Percentiles rank a stretch among this genome's conserved stretches.
phyloP scores from a whole-genome alignment of 2,329 filamentous ascomycete species.

The Dryadomyces quercivorus region DNA sequence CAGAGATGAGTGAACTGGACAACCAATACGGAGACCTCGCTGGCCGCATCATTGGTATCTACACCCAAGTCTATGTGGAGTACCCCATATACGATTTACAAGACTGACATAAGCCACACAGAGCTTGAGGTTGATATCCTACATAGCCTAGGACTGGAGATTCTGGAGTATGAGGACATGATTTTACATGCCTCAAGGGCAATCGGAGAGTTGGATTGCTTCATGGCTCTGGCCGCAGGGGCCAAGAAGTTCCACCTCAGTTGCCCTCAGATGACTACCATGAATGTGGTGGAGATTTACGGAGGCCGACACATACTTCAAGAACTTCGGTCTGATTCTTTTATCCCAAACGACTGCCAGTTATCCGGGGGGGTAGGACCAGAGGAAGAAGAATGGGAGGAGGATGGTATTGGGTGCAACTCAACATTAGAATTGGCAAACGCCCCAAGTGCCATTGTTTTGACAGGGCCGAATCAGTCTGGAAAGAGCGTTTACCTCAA shows the following conservation, averaged over 20 bases:
- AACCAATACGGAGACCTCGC: slow-evolving; percentile 74
- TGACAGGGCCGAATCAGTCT: slow-evolving; percentile 93
- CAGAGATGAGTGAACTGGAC: slow-evolving; percentile 70
- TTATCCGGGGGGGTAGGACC: slow-evolving; percentile 46
- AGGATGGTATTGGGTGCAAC: not conserved
- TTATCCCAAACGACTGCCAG: slow-evolving; percentile 71
- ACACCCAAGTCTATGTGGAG: slow-evolving; percentile 15
- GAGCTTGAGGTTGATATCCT: slow-evolving; percentile 69
- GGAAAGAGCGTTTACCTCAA: slow-evolving; percentile 96
- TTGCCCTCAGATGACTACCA: slow-evolving; percentile 54
- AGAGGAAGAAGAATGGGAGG: slow-evolving; percentile 10
- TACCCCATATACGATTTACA: not conserved
- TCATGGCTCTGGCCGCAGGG: slow-evolving; percentile 68
- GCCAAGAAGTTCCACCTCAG: slow-evolving; percentile 63
- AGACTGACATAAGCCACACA: slow-evolving; percentile 40
- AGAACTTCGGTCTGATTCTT: slow-evolving; percentile 68
- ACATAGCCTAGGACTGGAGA: slow-evolving; percentile 57
- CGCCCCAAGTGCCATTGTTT: slow-evolving; percentile 56
- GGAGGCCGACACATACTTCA: slow-evolving; percentile 80
- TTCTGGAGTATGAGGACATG: slow-evolving; percentile 56
- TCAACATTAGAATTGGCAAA: slow-evolving; percentile 2
- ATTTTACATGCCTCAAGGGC: slow-evolving; percentile 62
- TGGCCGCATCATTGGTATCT: slow-evolving; percentile 61
- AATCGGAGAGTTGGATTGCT: slow-evolving; percentile 76
- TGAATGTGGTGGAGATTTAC: slow-evolving; percentile 61